Evolutionary conservation across 148 eudicot species (phyloP).

Genomic region (Polygonum aviculare): DNA sequence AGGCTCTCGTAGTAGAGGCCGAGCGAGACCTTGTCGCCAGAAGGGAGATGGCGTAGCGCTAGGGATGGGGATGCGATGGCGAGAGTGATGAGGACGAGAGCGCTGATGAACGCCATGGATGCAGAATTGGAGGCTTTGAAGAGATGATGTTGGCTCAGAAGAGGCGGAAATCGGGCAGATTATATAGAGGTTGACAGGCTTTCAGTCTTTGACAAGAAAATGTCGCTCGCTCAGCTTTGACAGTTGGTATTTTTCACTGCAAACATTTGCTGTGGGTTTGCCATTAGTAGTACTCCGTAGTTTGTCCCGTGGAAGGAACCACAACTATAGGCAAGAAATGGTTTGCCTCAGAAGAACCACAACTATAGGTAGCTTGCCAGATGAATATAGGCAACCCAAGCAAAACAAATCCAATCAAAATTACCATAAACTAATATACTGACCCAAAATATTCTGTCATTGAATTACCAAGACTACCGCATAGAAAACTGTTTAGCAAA

Average conservation of each 20-base stretch:
- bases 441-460: neutral
- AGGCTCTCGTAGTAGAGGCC: conserved; percentile 54
- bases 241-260: too few relatives aligned
- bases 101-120: conserved; percentile 5
- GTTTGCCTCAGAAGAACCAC: too few relatives aligned
- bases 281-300: too few relatives aligned
- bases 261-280: too few relatives aligned
- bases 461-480: neutral
- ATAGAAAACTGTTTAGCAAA: neutral
- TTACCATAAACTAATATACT: neutral
- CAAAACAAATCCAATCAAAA: too few relatives aligned
- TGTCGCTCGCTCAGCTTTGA: too few relatives aligned
- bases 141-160: neutral
- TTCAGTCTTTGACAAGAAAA: too few relatives aligned
- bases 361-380: too few relatives aligned
- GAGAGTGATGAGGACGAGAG: neutral
- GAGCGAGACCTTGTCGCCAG: conserved; percentile 28
- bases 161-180: neutral
- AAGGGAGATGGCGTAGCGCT: neutral
- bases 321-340: too few relatives aligned
- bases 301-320: too few relatives aligned
- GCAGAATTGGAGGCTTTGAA: neutral
- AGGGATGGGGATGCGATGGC: conserved; percentile 12
- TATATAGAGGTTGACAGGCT: neutral
- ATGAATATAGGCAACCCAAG: too few relatives aligned